These are phyloP conservation scores for Huntiella moniliformis DNA, from an alignment of 2,329 filamentous ascomycete species.

Conservation along the genomic window DNA sequence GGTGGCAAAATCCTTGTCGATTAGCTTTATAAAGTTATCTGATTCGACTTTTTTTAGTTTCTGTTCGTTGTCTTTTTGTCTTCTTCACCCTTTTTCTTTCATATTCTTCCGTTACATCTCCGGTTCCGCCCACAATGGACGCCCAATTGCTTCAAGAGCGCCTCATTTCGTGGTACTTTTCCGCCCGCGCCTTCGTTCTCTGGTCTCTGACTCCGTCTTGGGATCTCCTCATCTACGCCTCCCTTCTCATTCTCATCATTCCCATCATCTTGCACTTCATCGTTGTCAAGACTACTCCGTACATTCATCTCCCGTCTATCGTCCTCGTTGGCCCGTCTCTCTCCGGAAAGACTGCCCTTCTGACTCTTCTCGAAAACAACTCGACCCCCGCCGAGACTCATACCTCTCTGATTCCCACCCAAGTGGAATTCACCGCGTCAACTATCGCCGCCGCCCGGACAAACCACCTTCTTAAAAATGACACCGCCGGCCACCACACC, in stretches of 20 bases:
- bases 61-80: neutral
- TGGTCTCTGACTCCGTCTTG: conserved; percentile 40
- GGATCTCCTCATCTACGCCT: conserved; percentile 45
- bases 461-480: conserved; percentile 38
- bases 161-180: conserved; percentile 19
- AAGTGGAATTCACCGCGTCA: conserved; percentile 36
- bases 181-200: conserved; percentile 26
- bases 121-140: conserved; percentile 2
- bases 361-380: conserved; percentile 52
- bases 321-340: conserved; percentile 66
- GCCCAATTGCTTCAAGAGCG: conserved; percentile 9
- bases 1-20: too few relatives aligned
- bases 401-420: conserved; percentile 31
- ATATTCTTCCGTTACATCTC: neutral
- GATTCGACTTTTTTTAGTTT: conserved; percentile 11
- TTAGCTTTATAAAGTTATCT: neutral
- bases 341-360: conserved; percentile 71
- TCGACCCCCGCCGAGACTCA: conserved; percentile 28
- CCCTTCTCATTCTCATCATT: conserved; percentile 50
- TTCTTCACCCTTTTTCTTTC: neutral
- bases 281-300: conserved; percentile 48
- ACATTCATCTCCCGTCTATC: conserved; percentile 54
- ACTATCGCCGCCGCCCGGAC: conserved; percentile 24
- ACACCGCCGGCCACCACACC: conserved; percentile 35
- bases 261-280: conserved; percentile 62